Conservation (phyloP, 2,329 filamentous ascomycete species). For the Gaeumannomyces tritici region DNA sequence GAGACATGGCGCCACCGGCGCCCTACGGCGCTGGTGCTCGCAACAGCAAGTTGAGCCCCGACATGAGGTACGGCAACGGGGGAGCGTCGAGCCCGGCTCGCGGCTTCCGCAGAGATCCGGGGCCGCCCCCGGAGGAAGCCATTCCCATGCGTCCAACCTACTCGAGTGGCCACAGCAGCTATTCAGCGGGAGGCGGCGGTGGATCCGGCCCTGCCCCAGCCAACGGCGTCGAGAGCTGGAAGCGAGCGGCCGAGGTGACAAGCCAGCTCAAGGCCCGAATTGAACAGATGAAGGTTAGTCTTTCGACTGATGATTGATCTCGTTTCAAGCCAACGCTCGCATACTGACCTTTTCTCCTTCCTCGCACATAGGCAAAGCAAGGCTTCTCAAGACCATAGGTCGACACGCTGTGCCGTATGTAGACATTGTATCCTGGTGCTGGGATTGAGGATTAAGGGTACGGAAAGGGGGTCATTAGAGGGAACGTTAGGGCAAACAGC, state of each 20-base stretch:
- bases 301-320: neutral
- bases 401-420: neutral
- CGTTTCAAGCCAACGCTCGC: neutral
- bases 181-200: conserved; percentile 8
- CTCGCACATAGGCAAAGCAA: neutral
- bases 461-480: neutral
- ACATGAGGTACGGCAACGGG: conserved; percentile 40
- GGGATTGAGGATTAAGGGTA: neutral
- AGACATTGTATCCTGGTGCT: neutral
- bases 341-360: neutral
- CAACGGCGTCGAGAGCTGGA: conserved; percentile 83
- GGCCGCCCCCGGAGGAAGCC: conserved; percentile 14
- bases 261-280: conserved; percentile 95
- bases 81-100: conserved; percentile 46
- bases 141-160: conserved; percentile 14
- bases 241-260: conserved; percentile 91
- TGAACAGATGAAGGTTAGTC: conserved; percentile 81
- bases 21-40: conserved; percentile 19
- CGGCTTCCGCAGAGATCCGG: conserved; percentile 32
- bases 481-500: neutral
- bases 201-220: conserved; percentile 16
- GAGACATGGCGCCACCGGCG: conserved; percentile 11
- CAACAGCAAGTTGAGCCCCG: conserved; percentile 45
- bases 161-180: conserved; percentile 7
- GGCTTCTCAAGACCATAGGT: neutral